A percentile compares a stretch with the other conserved stretches of the same genome.
phyloP scores from a whole-genome alignment of 2,329 filamentous ascomycete genomes.

The Furcasterigmium furcatum region DNA sequence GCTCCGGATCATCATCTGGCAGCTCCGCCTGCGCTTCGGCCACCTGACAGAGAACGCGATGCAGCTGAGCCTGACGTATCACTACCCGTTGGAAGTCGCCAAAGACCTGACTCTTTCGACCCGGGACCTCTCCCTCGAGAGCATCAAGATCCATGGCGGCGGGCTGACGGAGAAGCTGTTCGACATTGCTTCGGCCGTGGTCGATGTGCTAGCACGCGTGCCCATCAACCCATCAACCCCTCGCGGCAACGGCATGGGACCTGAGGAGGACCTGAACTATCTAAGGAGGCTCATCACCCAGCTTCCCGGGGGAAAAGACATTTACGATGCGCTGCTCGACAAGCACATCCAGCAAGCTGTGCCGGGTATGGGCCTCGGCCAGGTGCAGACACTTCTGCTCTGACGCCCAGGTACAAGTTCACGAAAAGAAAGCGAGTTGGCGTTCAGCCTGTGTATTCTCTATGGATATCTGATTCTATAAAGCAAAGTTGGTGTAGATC shows the following conservation, averaged over 20 bases:
- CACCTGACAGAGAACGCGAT: constrained; percentile 29
- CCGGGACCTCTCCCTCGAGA: constrained; percentile 30
- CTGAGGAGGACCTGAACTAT: constrained; percentile 33
- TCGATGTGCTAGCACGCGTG: constrained; percentile 39
- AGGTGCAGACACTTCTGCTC: background rate
- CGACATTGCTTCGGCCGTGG: constrained; percentile 39
- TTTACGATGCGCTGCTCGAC: constrained; percentile 33
- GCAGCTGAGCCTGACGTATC: constrained; percentile 34
- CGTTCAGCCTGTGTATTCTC: too few species aligned
- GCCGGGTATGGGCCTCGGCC: constrained; percentile 16
- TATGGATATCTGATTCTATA: background rate
- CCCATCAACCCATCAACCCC: constrained; percentile 25
- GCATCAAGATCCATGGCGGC: constrained; percentile 38
- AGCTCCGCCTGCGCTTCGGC: constrained; percentile 37
- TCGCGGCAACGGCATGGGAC: constrained; percentile 20
- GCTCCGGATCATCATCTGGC: constrained; percentile 42
- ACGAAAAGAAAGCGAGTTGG: too few species aligned
- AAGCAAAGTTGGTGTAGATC: constrained; percentile 17
- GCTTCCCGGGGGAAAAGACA: constrained; percentile 30
- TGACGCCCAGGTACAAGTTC: too few species aligned
- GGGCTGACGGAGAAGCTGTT: constrained; percentile 45
- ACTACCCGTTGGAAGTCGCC: constrained; percentile 37
- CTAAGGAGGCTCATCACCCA: constrained; percentile 30
- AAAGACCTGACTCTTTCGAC: constrained; percentile 35
- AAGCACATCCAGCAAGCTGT: constrained; percentile 35